Evolutionary conservation across 495 filamentous ascomycete genomes (phyloP).

Genomic region (Tetracladium setigerum): DNA sequence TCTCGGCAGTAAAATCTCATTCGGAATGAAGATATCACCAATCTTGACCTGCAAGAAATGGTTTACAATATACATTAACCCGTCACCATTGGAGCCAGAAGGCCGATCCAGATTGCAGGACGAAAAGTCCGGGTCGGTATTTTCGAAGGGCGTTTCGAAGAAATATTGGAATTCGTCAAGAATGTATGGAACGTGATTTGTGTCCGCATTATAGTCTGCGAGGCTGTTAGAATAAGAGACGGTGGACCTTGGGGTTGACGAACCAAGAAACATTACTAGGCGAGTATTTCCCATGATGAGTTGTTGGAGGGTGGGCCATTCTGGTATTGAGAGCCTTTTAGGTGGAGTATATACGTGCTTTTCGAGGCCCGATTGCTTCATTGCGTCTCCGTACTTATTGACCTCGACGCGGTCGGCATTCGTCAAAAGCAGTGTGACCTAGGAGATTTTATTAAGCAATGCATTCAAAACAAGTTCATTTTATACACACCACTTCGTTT

Average conservation of each 20-base stretch:
- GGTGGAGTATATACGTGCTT: constrained; percentile 66
- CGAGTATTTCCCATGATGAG: constrained; percentile 60
- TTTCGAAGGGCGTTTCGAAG: constrained; percentile 74
- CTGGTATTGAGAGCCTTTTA: constrained; percentile 56
- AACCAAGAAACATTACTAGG: constrained; percentile 42
- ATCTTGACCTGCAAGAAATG: constrained; percentile 83
- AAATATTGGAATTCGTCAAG: constrained; percentile 67
- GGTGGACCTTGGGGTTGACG: neutral
- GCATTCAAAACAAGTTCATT: no score
- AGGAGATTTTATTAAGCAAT: constrained; percentile 4
- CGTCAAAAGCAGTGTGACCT: constrained; percentile 74
- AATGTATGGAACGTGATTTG: constrained; percentile 66
- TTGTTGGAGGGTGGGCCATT: constrained; percentile 79
- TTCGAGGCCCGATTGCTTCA: constrained; percentile 60
- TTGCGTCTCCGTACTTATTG: constrained; percentile 47
- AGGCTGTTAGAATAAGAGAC: neutral
- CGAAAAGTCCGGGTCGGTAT: constrained; percentile 49
- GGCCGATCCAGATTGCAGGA: constrained; percentile 62
- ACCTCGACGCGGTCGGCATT: constrained; percentile 68
- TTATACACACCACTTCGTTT: constrained; percentile 54
- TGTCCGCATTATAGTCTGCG: constrained; percentile 79
- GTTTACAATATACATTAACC: constrained; percentile 80
- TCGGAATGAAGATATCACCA: constrained; percentile 67
- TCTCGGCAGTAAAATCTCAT: constrained; percentile 51
- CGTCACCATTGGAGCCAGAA: constrained; percentile 43